Conservation (phyloP, 306 rosid genomes). For the Dryas alaskensis region DNA sequence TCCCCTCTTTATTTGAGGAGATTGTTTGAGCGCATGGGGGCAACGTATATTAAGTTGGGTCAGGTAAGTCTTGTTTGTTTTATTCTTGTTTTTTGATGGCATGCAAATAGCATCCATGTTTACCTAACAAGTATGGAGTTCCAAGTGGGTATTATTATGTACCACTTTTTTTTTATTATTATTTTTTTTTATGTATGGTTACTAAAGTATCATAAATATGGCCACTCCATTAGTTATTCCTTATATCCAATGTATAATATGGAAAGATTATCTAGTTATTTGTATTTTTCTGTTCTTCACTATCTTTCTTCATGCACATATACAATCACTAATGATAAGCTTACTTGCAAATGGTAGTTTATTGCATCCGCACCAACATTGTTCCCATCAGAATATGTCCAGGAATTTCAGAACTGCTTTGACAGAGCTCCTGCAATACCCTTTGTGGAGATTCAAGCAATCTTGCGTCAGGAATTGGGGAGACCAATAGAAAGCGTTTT, state of each 20-base stretch:
- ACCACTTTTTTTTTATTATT: not conserved
- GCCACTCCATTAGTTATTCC: not conserved
- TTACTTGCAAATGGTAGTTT: slow-evolving; percentile 56
- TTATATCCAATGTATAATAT: not conserved
- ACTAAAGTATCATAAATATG: not conserved
- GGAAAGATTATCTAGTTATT: not conserved
- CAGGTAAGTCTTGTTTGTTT: slow-evolving; percentile 54
- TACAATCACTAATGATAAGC: slow-evolving; percentile 24
- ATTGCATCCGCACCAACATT: slow-evolving; percentile 92
- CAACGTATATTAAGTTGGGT: slow-evolving; percentile 89
- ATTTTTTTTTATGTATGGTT: not conserved
- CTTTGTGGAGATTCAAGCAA: slow-evolving; percentile 64
- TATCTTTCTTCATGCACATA: slow-evolving; percentile 12
- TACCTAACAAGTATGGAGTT: not conserved
- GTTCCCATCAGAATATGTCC: slow-evolving; percentile 89
- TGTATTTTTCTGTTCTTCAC: not conserved
- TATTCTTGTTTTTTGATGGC: slow-evolving; percentile 9
- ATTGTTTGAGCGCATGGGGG: slow-evolving; percentile 92
- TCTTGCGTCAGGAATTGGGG: slow-evolving; percentile 70
- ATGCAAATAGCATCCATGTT: not conserved
- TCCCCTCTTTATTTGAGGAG: slow-evolving; percentile 83
- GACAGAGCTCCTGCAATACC: slow-evolving; percentile 90
- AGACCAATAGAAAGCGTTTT: slow-evolving; percentile 81
- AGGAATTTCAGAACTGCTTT: slow-evolving; percentile 93
- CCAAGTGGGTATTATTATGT: not conserved